Evolutionary conservation across 2,329 filamentous ascomycete species (phyloP), one percentile per base, ranked within the genome.

Genomic region (Curvularia spicifera): DNA sequence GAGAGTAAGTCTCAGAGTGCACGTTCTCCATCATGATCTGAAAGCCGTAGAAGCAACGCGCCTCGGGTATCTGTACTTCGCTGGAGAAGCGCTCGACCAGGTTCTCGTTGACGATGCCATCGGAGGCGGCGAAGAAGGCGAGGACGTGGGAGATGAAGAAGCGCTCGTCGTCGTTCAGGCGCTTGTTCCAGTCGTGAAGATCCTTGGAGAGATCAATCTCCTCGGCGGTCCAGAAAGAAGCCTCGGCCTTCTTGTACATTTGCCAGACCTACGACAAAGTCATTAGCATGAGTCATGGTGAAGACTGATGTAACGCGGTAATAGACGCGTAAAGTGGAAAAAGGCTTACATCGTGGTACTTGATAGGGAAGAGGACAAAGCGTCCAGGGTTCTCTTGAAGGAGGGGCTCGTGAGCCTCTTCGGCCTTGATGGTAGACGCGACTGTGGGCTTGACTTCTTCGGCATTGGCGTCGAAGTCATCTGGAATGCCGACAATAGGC

Each of bases 11-110:
- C 84, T 99, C 95, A 15, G 95, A 97, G 86, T 99, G 95, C 74
- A 99, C 97, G 83, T 99, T 99, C 86, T 99, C 95, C 91, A 99
- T 98, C 95, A 99, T 99, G 84, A 98, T 98, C 84, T 99, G 95
- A 87, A 99, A 99, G 66, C 95, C 95, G 80, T 99, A 99, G 86
- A 99, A 99, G 88, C 95, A 99, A 74, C 95, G 93, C 65, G 95
- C 95, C 82, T 99, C 95, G 10, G 95, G 94, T 58, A 98, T 89
- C 82, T 99, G 95, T 29, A 99, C 94, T 81, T 99, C 95, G 66
- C 87, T 89, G 74, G 91, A 96, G 88, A 99, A 99, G 64, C 95
- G 91, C 87, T 98, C 93, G 60, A 99, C 89, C 24, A 99, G 85
- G 85, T 99, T 99, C 87, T 99, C 95, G 78, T 99, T 99, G 84